phyloP scores from a whole-genome alignment of 2,329 filamentous ascomycete species.

The Gyromitra esculenta region DNA sequence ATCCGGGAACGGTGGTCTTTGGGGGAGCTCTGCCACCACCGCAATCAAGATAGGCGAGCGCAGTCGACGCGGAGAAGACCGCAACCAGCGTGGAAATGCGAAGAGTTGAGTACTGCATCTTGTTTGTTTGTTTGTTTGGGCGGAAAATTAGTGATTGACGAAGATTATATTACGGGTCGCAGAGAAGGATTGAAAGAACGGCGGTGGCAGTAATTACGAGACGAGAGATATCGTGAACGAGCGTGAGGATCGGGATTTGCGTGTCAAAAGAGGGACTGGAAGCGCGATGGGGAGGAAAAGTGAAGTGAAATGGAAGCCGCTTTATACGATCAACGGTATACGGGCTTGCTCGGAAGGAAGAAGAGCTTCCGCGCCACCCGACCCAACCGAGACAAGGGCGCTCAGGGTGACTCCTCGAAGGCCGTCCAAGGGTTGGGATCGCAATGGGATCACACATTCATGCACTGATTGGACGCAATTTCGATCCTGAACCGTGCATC shows the following conservation, averaged over 20 bases:
- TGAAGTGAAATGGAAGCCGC: slow-evolving; percentile 9
- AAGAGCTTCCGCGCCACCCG: slow-evolving; percentile 20
- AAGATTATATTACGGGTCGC: slow-evolving; percentile 15
- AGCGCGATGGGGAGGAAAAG: slow-evolving; percentile 21
- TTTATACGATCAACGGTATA: slow-evolving; percentile 26
- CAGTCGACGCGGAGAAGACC: slow-evolving; percentile 43
- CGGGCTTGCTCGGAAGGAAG: slow-evolving; percentile 13
- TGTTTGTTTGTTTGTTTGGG: background rate
- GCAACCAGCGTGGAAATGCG: slow-evolving; percentile 37
- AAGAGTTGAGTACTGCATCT: slow-evolving; percentile 47
- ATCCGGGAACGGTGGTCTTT: slow-evolving; percentile 72
- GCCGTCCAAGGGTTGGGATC: background rate
- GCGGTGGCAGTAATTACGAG: slow-evolving; percentile 11
- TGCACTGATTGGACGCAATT: background rate
- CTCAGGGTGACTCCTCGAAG: slow-evolving; percentile 25
- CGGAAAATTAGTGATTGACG: slow-evolving; percentile 25
- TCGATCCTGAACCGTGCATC: slow-evolving; percentile 7
- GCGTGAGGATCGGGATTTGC: slow-evolving; percentile 34
- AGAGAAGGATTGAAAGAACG: slow-evolving; percentile 27
- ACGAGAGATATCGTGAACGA: slow-evolving; percentile 33
- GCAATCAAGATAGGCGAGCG: slow-evolving; percentile 65
- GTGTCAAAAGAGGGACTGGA: slow-evolving; percentile 32
- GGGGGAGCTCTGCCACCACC: slow-evolving; percentile 73
- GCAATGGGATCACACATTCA: background rate
- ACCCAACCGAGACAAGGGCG: slow-evolving; percentile 20